Evolutionary conservation across 139 green algal genomes (phyloP), one percentile per base, ranked within the genome.

Genomic region (Deuterostichococcus epilithicus): DNA sequence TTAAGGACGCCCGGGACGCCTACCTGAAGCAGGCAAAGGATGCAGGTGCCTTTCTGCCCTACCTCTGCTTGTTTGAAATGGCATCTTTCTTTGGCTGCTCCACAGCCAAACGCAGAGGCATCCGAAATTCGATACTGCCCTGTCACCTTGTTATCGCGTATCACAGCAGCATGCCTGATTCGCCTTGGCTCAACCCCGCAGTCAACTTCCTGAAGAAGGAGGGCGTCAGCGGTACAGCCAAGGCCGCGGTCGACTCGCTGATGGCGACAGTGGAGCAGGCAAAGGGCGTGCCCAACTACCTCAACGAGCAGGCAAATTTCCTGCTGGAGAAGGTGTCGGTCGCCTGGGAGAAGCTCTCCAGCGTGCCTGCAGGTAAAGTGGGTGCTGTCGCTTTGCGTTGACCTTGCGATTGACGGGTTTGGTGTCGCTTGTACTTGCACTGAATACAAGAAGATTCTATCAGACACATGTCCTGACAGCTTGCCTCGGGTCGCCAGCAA

Each of bases 1-100:
- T 83, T 71, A 70, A 72, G 28, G 66, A 73, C 63, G 80, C 83
- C 0, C 68, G 78, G 34, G 83, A 88, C 32, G 58, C 78, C 32
- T 89, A 89, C 72, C 52, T 89, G 67, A 80, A 86, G 75, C 79
- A 81, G 70, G 66, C 88, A 15, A 83, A 89, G 80, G 74, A 80
- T 0, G 79, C 35, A 63, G 52, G 52, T 63, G 26, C 3, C 18
- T 28, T 3, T 20, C 52, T 5, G 8, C 20, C 13, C 10, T 20
- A 63, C 13, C n/a, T n/a, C n/a, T n/a, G n/a, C n/a, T n/a, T n/a
- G n/a, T 63, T 63, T 63, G 10, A 63, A 63, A 63, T n/a, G n/a
- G n/a, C n/a, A n/a, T n/a, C n/a, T n/a, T n/a, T n/a, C n/a, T n/a
- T n/a, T n/a, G n/a, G n/a, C n/a, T n/a, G n/a, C n/a, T n/a, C n/a